Percentiles rank a stretch among this genome's conserved stretches.
These are phyloP conservation scores for Pichia californica DNA, from an alignment of 805 yeast genomes.

Conservation along the genomic window DNA sequence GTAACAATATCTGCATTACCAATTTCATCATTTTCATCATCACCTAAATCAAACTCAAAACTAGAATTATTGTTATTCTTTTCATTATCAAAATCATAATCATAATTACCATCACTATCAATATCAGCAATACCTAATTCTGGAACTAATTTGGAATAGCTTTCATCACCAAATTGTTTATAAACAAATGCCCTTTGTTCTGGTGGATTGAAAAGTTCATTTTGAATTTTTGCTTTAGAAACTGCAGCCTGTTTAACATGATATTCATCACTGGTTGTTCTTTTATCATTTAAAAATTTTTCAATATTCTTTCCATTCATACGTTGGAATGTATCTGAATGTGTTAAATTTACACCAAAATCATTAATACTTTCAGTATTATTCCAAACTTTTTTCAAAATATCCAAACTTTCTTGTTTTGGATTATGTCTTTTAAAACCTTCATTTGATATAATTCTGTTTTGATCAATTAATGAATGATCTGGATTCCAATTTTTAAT, in stretches of 20 bases:
- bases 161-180: constrained; percentile 13
- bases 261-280: constrained; percentile 28
- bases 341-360: background rate
- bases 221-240: constrained; percentile 16
- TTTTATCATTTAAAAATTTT: constrained; percentile 25
- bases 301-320: constrained; percentile 22
- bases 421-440: background rate
- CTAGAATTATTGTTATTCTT: background rate
- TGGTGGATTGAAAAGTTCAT: constrained; percentile 5
- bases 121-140: constrained; percentile 24
- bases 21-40: background rate
- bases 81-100: background rate
- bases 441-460: background rate
- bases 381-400: constrained; percentile 24
- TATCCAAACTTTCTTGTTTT: constrained; percentile 13
- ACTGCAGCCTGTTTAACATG: constrained; percentile 22
- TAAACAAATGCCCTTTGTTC: constrained; percentile 21
- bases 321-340: constrained; percentile 10
- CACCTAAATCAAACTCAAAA: background rate
- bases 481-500: constrained; percentile 31
- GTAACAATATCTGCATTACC: background rate
- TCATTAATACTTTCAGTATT: background rate
- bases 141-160: constrained; percentile 20
- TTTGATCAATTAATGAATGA: constrained; percentile 2
- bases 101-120: background rate